Conservation (phyloP, 768 basidiomycete species). For the Collybia nuda region DNA sequence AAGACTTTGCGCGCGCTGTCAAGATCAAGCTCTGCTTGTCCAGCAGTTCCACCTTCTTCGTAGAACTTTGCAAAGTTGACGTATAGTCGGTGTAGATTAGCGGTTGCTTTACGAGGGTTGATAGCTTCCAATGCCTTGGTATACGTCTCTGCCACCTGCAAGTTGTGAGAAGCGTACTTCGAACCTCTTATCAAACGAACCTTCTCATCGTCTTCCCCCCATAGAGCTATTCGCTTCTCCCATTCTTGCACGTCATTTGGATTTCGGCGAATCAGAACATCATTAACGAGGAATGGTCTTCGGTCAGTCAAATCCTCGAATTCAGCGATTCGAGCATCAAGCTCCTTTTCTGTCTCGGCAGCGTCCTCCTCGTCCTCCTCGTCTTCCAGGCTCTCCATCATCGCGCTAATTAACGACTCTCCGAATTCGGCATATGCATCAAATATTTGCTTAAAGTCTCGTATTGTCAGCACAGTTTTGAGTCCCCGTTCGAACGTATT, state of each 20-base stretch:
- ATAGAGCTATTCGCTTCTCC: conserved; percentile 95
- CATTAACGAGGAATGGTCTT: conserved; percentile 93
- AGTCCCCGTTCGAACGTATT: conserved; percentile 88
- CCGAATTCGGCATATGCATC: conserved; percentile 95
- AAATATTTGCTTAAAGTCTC: conserved; percentile 98
- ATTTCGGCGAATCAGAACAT: conserved; percentile 90
- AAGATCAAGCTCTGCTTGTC: conserved; percentile 78
- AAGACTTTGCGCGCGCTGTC: conserved; percentile 88
- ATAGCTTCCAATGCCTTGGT: conserved; percentile 86
- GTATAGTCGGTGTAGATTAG: conserved; percentile 86
- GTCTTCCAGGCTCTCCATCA: conserved; percentile 84
- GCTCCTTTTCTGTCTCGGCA: conserved; percentile 76
- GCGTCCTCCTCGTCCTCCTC: conserved; percentile 80
- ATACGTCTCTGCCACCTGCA: conserved; percentile 90
- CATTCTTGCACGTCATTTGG: conserved; percentile 98
- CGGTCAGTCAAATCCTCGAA: conserved; percentile 96
- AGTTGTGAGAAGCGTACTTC: not conserved
- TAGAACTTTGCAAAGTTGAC: conserved; percentile 98
- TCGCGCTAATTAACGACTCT: conserved; percentile 82
- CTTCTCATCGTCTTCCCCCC: conserved; percentile 92
- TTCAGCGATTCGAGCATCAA: conserved; percentile 87
- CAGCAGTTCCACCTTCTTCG: conserved; percentile 87
- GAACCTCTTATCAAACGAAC: conserved; percentile 34
- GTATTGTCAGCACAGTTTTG: conserved; percentile 81
- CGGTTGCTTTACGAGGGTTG: conserved; percentile 84